Evolutionary conservation across 352 stramenopile species (phyloP), one percentile per base, ranked within the genome.

Genomic region (Phytophthora chlamydospora): DNA sequence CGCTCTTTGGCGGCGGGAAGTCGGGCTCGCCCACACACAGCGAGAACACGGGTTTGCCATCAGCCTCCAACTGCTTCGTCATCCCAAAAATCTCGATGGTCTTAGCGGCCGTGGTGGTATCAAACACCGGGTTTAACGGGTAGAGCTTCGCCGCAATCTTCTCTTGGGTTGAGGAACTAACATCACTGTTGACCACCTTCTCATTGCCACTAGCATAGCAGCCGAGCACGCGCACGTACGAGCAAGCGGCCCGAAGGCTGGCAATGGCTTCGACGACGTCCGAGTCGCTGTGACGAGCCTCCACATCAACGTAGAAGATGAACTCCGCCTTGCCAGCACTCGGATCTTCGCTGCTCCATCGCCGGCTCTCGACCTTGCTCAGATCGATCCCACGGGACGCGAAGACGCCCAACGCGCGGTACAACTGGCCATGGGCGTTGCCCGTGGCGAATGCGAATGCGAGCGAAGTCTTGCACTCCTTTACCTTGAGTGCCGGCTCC

Each of bases 21-120:
- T 99, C 94, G 4, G 97, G 96, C 65, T 99, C 96, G 39, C 96
- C 96, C 0, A 99, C 96, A 64, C 94, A 98, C 10, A 99, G 75
- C 12, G 90, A 93, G 58, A 78, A 85, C 10, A 99, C 93, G 1
- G 82, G 57, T 57, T 97, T 85, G 11, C 96, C 97, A 19, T 97
- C 80, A 7, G 91, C 92, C 68, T 98, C 88, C 75, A 99, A 94
- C 62, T 98, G 83, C 73, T 98, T 98, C 10, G 97, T 98, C 32
- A 97, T 75, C 3, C 71, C 80, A 47, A 98, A 97, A 48, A 99
- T 94, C 60, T 98, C 83, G n/a, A 98, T 78, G 4, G 91, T 98
- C 73, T 97, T 97, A 45, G 88, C 90, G 13, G 87, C 62, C 46
- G 88, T 87, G 32, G 97, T 81, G 48, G 81, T 87, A n/a, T 83